Evolutionary conservation across 176 grass and related monocot species (phyloP), one percentile per base, ranked within the genome.

Genomic region (maize (Zea mays)): DNA sequence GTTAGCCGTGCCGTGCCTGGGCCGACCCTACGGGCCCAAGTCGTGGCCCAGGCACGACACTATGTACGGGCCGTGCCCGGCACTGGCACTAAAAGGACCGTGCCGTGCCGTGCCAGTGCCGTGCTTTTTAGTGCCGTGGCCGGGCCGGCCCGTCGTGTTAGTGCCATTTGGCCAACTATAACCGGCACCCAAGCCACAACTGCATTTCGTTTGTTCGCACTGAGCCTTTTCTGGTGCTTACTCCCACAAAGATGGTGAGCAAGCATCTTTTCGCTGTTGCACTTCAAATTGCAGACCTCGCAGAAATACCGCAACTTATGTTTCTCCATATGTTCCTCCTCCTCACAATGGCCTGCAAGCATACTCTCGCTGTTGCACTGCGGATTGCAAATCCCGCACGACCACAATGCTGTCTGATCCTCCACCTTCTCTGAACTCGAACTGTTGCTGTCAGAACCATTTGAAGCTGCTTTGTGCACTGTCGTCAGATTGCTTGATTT

Each of bases 271-370:
- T 10, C 21, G 57, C 46, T 84, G 56, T 35, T 64, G 10, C 66
- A 72, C 81, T 83, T 72, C 64, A 61, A 41, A 41, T 77, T 55
- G 64, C 81, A 83, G 54, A 75, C 50, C 5, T 13, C 12, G 27
- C 74, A 76, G 16, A 62, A 62, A 61, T 10, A 17, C 57, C 62
- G 42, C 34, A 63, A n/a, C 21, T 62, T 76, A 20, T 62, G 57
- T 47, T 76, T 62, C 58, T 48, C 42, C 74, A 63, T 37, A 58
- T 48, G 74, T 12, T 63, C 57, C 42, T 63, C 42, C 13, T 11
- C 45, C 3, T 10, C 35, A 35, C 57, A 35, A 48, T 35, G 57
- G 21, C 11, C 58, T n/a, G 74, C 58, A 48, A 36, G 42, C 10
- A n/a, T 38, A 38, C 15, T 51, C 27, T 16, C 47, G 15, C 47